Evolutionary conservation across 164 flowering plant genomes (phyloP).

Genomic region (Echeveria elegans): DNA sequence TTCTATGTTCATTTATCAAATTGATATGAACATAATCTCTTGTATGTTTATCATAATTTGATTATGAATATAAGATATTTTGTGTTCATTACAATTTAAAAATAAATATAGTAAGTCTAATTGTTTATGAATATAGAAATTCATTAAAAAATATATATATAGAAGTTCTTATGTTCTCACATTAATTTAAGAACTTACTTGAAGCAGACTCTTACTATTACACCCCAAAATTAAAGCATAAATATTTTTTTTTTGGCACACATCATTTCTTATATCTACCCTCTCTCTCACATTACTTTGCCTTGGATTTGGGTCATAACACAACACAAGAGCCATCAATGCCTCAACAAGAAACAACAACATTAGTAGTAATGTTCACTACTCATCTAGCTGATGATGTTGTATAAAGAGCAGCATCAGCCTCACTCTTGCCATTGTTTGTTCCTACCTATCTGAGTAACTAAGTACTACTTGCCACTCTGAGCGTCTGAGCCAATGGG

Average conservation of each 20-base stretch:
- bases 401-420: neutral
- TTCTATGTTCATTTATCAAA: too few relatives aligned
- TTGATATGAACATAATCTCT: too few relatives aligned
- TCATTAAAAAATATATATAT: too few relatives aligned
- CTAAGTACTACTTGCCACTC: neutral
- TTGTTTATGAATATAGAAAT: too few relatives aligned
- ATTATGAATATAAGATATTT: too few relatives aligned
- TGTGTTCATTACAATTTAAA: too few relatives aligned
- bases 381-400: neutral
- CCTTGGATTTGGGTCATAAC: neutral
- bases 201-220: too few relatives aligned
- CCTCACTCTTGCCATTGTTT: neutral
- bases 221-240: neutral
- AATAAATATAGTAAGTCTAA: too few relatives aligned
- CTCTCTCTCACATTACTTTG: constrained; percentile 4
- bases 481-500: constrained; percentile 27
- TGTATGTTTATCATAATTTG: too few relatives aligned
- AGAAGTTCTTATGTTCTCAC: too few relatives aligned
- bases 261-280: neutral
- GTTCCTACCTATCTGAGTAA: neutral
- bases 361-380: constrained; percentile 4
- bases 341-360: neutral
- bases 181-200: too few relatives aligned
- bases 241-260: neutral
- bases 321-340: neutral